phyloP scores from a whole-genome alignment of 176 grass and related monocot species.

The Leersia perrieri region DNA sequence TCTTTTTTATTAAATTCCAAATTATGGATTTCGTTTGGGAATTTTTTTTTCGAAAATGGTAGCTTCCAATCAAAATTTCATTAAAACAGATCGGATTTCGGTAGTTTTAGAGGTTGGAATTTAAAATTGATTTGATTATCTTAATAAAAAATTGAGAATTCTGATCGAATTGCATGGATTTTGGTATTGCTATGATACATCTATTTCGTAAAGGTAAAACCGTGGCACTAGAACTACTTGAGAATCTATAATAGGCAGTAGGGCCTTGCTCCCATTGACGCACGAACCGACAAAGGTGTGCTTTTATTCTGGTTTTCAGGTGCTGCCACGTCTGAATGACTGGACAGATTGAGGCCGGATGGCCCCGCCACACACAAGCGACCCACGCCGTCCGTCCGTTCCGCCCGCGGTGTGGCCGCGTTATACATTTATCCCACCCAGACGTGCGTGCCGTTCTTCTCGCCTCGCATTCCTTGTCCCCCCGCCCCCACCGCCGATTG shows the following conservation, averaged over 20 bases:
- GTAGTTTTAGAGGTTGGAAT: too few relatives aligned
- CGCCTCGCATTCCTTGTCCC: background rate
- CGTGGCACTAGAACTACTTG: too few relatives aligned
- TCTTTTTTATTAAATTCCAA: too few relatives aligned
- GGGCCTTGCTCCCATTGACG: background rate
- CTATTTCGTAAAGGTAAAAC: too few relatives aligned
- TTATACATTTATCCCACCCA: background rate
- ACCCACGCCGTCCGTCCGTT: background rate
- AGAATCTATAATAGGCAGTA: background rate
- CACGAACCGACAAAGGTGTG: slow-evolving; percentile 5
- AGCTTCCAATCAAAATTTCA: too few relatives aligned
- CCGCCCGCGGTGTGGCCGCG: background rate
- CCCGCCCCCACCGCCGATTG: background rate
- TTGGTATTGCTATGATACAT: too few relatives aligned
- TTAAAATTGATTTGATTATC: too few relatives aligned
- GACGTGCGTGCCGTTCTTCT: background rate
- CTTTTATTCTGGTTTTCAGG: slow-evolving; percentile 2
- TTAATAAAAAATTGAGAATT: too few relatives aligned
- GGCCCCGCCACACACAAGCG: background rate
- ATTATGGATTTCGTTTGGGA: too few relatives aligned
- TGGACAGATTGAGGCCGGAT: background rate
- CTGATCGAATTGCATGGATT: too few relatives aligned
- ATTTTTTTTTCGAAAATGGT: too few relatives aligned
- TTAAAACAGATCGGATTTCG: too few relatives aligned
- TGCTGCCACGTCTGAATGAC: background rate